Base-by-base conservation (phyloP, 1,284 basidiomycete genomes). In the Tilletia setariae region DNA sequence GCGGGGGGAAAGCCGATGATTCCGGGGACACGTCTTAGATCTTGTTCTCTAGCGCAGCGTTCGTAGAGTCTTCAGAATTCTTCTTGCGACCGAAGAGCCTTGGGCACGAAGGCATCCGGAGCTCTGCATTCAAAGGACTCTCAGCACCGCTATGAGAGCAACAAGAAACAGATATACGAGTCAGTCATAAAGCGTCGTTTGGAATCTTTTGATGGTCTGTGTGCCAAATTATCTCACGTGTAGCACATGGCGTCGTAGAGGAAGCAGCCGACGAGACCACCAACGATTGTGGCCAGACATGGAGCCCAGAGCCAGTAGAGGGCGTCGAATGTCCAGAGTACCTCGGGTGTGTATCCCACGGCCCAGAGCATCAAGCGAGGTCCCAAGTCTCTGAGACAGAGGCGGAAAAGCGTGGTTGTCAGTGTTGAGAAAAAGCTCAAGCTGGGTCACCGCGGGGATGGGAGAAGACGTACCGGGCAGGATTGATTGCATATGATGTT, bases 201-300 rank as follows among this genome's bases (percentile, higher is more conserved):
- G 25, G 13, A 4, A 23, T 25, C 47, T 16, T 49, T 19, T 25
- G 21, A 15, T 1, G 51, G 21, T 15, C 1, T n/a, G n/a, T n/a
- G n/a, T n/a, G n/a, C 23, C 23, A 53, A 23, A 25, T 19, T 19
- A 1, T 21, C 51, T 53, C 23, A 53, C 51, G 46, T 59, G 69
- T 70, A 70, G 63, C 68, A 66, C 35, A 68, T 43, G 1, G 61
- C 40, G 42, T 70, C 69, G 56, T 70, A 70, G 21, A 70, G 47
- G 47, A 65, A 53, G 21, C 51, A 53, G 15, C 69, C 69, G 15
- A 70, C 19, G 0, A 44, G 69, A 15, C 43, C 69, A 11, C 69
- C 69, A 35, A 67, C 66, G 32, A 67, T 53, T 11, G 51, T 53
- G n/a, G 51, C 51, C 7, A 47, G 63, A 43, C n/a, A 23, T 19